These are phyloP conservation scores for Bimuria novae-zelandiae DNA, from an alignment of 2,329 filamentous ascomycete genomes.

Conservation along the genomic window DNA sequence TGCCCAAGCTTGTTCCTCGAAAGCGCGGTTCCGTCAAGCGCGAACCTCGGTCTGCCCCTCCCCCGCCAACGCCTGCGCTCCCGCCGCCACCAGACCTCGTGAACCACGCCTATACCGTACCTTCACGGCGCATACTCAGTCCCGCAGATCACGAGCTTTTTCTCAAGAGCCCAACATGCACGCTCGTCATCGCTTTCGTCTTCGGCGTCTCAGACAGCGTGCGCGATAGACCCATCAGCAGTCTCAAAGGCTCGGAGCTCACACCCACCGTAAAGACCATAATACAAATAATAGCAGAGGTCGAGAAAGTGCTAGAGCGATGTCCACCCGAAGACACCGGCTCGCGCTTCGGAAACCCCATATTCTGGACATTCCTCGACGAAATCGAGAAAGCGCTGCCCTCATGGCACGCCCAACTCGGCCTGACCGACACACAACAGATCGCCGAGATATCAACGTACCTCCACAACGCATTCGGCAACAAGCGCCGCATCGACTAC, in stretches of 20 bases:
- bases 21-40: constrained; percentile 28
- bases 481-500: constrained; percentile 82
- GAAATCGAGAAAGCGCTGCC: constrained; percentile 55
- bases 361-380: constrained; percentile 82
- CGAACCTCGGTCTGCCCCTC: constrained; percentile 52
- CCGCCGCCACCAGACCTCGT: constrained; percentile 68
- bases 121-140: constrained; percentile 81
- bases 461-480: constrained; percentile 82
- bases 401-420: constrained; percentile 69
- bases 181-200: constrained; percentile 79
- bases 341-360: constrained; percentile 92
- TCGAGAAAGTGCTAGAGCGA: constrained; percentile 67
- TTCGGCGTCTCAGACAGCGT: constrained; percentile 86
- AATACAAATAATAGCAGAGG: constrained; percentile 70
- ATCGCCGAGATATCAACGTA: constrained; percentile 78
- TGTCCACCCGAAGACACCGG: constrained; percentile 86
- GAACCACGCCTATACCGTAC: constrained; percentile 65
- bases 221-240: constrained; percentile 68
- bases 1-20: constrained; percentile 45
- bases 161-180: constrained; percentile 73
- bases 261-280: constrained; percentile 67
- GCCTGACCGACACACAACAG: constrained; percentile 57
- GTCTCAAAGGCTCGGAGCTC: constrained; percentile 62
- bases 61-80: constrained; percentile 76
- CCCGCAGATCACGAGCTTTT: constrained; percentile 80